Conservation (phyloP, 148 eudicot genomes). For the Rhododendron molle region DNA sequence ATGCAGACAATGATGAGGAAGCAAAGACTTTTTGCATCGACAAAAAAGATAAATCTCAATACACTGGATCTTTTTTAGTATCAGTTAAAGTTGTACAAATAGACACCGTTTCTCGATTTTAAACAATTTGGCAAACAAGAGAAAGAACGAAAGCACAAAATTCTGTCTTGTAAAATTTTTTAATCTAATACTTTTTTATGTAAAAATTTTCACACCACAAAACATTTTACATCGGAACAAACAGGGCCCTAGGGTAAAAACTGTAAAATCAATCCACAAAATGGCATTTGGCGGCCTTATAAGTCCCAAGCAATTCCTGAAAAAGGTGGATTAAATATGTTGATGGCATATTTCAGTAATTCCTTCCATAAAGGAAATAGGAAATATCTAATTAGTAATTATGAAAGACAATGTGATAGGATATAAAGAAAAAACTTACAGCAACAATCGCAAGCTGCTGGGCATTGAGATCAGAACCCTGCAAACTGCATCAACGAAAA, state of each 20-base stretch:
- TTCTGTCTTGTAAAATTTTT: not conserved
- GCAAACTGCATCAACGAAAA: constrained; percentile 49
- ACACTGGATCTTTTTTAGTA: not conserved
- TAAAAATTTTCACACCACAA: not conserved
- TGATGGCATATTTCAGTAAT: not conserved
- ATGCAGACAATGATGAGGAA: not conserved
- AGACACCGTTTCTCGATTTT: not conserved
- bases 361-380: not conserved
- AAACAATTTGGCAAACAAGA: not conserved
- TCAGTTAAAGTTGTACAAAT: not conserved
- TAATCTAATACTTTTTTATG: not conserved
- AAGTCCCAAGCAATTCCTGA: not conserved
- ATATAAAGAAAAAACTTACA: constrained; percentile 44
- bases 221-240: not conserved
- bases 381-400: not conserved
- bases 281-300: not conserved
- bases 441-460: constrained; percentile 90
- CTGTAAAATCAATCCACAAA: not conserved
- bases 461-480: constrained; percentile 65
- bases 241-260: not conserved
- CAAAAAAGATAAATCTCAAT: constrained; percentile 2
- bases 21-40: not conserved
- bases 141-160: not conserved
- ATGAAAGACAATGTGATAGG: not conserved
- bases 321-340: not conserved